Conservation (phyloP, 129 eudicot species). For the Arctium lappa region DNA sequence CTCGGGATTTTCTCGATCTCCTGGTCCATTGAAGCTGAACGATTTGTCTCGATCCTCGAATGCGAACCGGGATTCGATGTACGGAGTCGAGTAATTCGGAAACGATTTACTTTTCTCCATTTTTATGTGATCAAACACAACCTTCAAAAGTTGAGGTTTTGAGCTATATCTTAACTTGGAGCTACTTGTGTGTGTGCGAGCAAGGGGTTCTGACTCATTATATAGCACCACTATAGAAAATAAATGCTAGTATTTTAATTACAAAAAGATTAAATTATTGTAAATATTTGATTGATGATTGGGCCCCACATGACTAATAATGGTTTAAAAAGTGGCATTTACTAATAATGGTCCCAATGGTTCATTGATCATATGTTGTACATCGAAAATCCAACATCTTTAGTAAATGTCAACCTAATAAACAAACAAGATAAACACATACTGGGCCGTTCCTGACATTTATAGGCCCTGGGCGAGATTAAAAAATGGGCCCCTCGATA, state of each 20-base stretch:
- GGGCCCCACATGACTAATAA: not conserved
- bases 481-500: too few species aligned
- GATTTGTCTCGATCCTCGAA: constrained; percentile 79
- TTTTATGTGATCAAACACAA: constrained; percentile 2
- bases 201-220: not conserved
- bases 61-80: constrained; percentile 54
- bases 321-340: not conserved
- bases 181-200: constrained; percentile 12
- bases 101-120: constrained; percentile 83
- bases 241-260: not conserved
- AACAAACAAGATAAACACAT: not conserved
- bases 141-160: constrained; percentile 10
- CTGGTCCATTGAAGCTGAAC: constrained; percentile 87
- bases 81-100: constrained; percentile 63
- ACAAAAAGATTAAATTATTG: not conserved
- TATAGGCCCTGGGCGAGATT: too few species aligned
- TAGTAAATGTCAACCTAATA: not conserved
- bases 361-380: not conserved
- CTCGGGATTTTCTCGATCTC: constrained; percentile 65
- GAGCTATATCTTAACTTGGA: constrained; percentile 5
- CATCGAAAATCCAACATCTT: not conserved
- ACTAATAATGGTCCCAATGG: too few species aligned
- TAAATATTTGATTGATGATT: not conserved
- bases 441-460: too few species aligned
- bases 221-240: constrained; percentile 13